These are phyloP conservation scores for Arthrinium phaeospermum DNA, from an alignment of 2,329 filamentous ascomycete genomes.

Conservation along the genomic window DNA sequence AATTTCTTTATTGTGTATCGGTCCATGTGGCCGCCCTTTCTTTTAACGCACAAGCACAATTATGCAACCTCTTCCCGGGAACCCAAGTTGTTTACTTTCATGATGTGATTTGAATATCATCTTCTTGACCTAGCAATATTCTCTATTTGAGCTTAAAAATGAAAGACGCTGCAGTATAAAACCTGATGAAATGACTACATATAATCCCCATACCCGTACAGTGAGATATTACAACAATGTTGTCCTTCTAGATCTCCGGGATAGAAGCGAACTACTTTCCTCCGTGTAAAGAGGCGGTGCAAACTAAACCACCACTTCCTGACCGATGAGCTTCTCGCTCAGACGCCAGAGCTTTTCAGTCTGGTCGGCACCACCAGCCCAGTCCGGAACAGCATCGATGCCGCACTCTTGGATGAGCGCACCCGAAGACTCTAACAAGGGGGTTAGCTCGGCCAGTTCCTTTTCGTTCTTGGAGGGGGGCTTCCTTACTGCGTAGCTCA, in stretches of 20 bases:
- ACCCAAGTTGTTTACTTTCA: too few species aligned
- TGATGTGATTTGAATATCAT: too few species aligned
- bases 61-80: background rate
- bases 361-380: conserved; percentile 33
- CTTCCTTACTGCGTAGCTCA: conserved; percentile 20
- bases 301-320: conserved; percentile 27
- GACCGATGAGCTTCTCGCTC: conserved; percentile 41
- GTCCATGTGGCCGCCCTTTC: background rate
- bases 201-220: too few species aligned
- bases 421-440: conserved; percentile 29
- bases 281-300: background rate
- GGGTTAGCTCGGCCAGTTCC: background rate
- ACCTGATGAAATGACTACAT: too few species aligned
- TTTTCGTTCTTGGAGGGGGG: background rate
- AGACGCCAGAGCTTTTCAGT: conserved; percentile 42
- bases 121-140: too few species aligned
- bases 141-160: too few species aligned
- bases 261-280: too few species aligned
- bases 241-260: too few species aligned
- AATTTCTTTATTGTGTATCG: background rate
- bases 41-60: background rate
- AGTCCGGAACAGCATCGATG: conserved; percentile 30
- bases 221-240: background rate
- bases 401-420: conserved; percentile 35
- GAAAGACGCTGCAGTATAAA: background rate